Evolutionary conservation across 495 filamentous ascomycete species (phyloP).

Genomic region (Talaromyces proteolyticus): DNA sequence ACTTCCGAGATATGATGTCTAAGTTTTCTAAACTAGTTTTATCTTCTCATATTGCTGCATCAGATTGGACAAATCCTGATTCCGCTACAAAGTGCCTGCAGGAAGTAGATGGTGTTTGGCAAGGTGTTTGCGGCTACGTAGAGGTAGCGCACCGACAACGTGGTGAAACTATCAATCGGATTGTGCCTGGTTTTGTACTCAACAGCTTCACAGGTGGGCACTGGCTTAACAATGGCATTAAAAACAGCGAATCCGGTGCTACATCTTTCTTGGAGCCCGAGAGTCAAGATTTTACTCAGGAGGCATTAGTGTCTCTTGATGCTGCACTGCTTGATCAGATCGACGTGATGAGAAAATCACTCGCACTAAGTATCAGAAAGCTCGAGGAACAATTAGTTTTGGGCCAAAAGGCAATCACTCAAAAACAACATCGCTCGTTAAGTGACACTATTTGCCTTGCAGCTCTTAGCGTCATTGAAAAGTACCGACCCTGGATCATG

Average conservation of each 20-base stretch:
- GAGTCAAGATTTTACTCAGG: constrained; percentile 57
- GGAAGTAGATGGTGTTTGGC: constrained; percentile 91
- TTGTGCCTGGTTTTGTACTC: constrained; percentile 85
- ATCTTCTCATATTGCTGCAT: constrained; percentile 95
- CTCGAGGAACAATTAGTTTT: constrained; percentile 78
- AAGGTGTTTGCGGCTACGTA: constrained; percentile 91
- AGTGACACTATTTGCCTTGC: constrained; percentile 69
- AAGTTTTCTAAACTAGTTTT: constrained; percentile 97
- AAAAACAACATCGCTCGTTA: constrained; percentile 62
- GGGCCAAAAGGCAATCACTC: constrained; percentile 71
- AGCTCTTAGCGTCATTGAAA: constrained; percentile 72
- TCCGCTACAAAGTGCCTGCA: constrained; percentile 89
- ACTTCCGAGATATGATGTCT: constrained; percentile 99
- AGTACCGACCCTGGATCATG: constrained; percentile 81
- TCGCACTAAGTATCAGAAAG: constrained; percentile 74
- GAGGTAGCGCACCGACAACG: constrained; percentile 90
- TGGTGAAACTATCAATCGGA: constrained; percentile 80
- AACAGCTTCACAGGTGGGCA: constrained; percentile 76
- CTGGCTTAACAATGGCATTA: constrained; percentile 89
- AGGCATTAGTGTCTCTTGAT: constrained; percentile 71
- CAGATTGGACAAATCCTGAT: constrained; percentile 82
- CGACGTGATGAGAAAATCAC: constrained; percentile 74
- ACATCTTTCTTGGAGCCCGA: constrained; percentile 82
- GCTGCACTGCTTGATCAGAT: constrained; percentile 70
- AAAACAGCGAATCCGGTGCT: constrained; percentile 58